Conservation (phyloP, 2,329 filamentous ascomycete species). For the Didymella glomerata region DNA sequence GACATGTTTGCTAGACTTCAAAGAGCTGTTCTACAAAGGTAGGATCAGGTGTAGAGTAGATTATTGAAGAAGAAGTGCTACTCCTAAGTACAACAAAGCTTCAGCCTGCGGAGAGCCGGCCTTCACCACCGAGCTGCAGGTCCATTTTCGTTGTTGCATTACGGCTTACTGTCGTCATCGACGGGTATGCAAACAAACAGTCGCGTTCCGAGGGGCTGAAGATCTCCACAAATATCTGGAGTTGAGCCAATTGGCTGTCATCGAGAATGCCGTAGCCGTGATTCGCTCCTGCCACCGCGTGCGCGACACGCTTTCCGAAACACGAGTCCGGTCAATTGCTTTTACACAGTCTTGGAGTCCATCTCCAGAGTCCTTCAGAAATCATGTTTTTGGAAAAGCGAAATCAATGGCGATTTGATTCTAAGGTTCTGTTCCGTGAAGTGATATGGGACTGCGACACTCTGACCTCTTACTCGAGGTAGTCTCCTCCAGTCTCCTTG, state of each 20-base stretch:
- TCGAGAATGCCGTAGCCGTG: neutral
- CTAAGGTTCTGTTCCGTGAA: neutral
- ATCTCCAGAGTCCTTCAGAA: neutral
- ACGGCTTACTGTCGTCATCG: constrained; percentile 23
- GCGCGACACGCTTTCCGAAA: constrained; percentile 5
- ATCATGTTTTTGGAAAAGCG: no score
- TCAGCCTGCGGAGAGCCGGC: constrained; percentile 21
- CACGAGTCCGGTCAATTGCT: neutral
- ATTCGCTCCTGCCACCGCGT: constrained; percentile 9
- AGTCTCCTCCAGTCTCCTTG: constrained; percentile 66
- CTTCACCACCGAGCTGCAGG: constrained; percentile 2
- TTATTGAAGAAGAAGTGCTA: neutral
- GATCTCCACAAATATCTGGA: neutral
- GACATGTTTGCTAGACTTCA: constrained; percentile 6
- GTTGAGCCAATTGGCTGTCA: constrained; percentile 8
- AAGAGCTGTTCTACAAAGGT: neutral
- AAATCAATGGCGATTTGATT: neutral
- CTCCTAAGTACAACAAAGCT: constrained; percentile 1
- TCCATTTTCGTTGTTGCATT: constrained; percentile 11
- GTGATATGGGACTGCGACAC: neutral
- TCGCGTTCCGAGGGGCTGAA: constrained; percentile 9
- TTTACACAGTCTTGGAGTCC: neutral
- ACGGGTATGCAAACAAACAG: constrained; percentile 13
- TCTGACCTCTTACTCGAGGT: constrained; percentile 55
- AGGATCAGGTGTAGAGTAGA: neutral